Conservation (phyloP, 495 filamentous ascomycete genomes). For the Oleoguttula mirabilis region DNA sequence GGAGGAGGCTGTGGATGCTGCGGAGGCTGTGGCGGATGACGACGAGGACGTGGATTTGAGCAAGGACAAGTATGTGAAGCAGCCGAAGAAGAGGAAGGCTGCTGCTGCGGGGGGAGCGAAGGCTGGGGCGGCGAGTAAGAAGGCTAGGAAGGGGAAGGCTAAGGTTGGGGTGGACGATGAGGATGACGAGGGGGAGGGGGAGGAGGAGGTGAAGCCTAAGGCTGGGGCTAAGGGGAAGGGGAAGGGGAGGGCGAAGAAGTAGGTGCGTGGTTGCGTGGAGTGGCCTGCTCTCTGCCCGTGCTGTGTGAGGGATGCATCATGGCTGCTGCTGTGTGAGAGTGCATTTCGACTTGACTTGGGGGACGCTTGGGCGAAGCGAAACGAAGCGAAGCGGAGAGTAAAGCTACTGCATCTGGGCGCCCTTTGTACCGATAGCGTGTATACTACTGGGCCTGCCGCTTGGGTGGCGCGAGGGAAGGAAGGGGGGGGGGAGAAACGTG, state of each 20-base stretch:
- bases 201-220: constrained; percentile 8
- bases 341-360: too few relatives aligned
- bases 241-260: constrained; percentile 22
- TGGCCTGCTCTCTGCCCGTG: too few relatives aligned
- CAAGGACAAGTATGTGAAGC: constrained; percentile 93
- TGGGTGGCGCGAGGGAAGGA: too few relatives aligned
- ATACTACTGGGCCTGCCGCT: too few relatives aligned
- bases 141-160: constrained; percentile 42
- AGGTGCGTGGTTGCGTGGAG: too few relatives aligned
- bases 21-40: constrained; percentile 46
- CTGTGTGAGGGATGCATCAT: too few relatives aligned
- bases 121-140: constrained; percentile 36
- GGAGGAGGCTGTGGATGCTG: constrained; percentile 51
- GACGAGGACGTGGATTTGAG: constrained; percentile 56
- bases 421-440: too few relatives aligned
- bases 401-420: too few relatives aligned
- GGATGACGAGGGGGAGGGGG: constrained; percentile 19
- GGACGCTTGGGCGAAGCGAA: too few relatives aligned
- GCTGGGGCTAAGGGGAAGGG: constrained; percentile 17
- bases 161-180: constrained; percentile 29
- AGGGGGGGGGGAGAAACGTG: too few relatives aligned
- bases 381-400: too few relatives aligned
- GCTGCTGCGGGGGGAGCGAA: constrained; percentile 9
- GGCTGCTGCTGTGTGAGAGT: too few relatives aligned
- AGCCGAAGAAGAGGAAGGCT: constrained; percentile 45